Evolutionary conservation across 2,329 filamentous ascomycete species (phyloP).

Genomic region (Dryadomyces sulphureus): DNA sequence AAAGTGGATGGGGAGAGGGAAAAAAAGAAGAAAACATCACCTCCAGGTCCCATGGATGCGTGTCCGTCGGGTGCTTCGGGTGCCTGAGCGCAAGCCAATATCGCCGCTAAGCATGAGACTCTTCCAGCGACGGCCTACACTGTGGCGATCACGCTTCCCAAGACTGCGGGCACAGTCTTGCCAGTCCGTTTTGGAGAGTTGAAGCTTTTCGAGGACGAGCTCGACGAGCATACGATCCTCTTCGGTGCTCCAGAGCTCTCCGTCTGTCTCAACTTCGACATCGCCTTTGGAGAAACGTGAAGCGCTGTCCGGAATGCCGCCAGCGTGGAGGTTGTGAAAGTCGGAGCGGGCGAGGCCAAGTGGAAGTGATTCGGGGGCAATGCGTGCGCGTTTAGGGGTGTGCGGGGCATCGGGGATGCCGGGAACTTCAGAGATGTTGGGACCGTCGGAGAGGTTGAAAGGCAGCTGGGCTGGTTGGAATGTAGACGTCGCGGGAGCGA

Average conservation of each 20-base stretch:
- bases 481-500: no score
- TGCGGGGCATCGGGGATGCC: no score
- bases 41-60: slow-evolving; percentile 42
- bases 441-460: background rate
- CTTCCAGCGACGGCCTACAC: slow-evolving; percentile 46
- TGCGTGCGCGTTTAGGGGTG: slow-evolving; percentile 45
- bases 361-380: slow-evolving; percentile 45
- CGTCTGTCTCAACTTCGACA: slow-evolving; percentile 28
- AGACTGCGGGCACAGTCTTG: slow-evolving; percentile 51
- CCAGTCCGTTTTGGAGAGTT: slow-evolving; percentile 50
- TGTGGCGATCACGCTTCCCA: slow-evolving; percentile 43
- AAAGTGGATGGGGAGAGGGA: no score
- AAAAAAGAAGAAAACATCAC: no score
- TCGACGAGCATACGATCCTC: slow-evolving; percentile 53
- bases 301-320: slow-evolving; percentile 14
- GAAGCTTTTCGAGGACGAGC: slow-evolving; percentile 51
- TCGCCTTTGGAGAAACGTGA: slow-evolving; percentile 14
- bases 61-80: slow-evolving; percentile 25
- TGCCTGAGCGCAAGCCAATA: slow-evolving; percentile 29
- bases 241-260: slow-evolving; percentile 42
- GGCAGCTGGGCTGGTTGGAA: slow-evolving; percentile 5
- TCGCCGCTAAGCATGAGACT: slow-evolving; percentile 44
- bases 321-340: slow-evolving; percentile 35
- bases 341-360: slow-evolving; percentile 43
- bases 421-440: background rate